These are phyloP conservation scores for Apophysomyces sp. DNA, from an alignment of 371 early-diverging fungal species.

Conservation along the genomic window DNA sequence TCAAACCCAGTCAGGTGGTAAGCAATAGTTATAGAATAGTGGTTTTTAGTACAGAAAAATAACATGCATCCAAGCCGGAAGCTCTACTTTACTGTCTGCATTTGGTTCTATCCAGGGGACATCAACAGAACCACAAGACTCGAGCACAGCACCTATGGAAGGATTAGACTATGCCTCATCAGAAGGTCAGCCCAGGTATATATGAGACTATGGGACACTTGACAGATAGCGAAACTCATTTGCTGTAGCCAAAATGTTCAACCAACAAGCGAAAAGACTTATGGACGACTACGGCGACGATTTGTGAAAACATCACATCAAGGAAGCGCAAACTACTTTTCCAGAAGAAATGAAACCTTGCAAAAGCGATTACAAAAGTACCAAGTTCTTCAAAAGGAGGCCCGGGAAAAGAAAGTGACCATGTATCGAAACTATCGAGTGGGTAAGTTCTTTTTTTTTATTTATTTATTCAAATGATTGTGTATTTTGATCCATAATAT, in stretches of 20 bases:
- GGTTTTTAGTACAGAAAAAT: background rate
- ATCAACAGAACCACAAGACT: background rate
- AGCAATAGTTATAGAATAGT: background rate
- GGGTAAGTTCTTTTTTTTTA: no score
- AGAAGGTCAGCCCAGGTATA: background rate
- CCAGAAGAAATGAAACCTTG: constrained; percentile 37
- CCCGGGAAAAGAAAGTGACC: constrained; percentile 51
- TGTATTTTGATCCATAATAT: background rate
- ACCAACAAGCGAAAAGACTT: background rate
- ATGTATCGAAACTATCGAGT: constrained; percentile 66
- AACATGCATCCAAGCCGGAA: background rate
- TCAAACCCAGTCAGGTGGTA: constrained; percentile 30
- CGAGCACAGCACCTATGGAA: background rate
- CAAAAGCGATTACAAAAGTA: constrained; percentile 16
- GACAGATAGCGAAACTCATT: background rate
- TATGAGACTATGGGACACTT: background rate
- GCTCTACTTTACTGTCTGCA: background rate
- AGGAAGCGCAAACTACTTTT: constrained; percentile 22
- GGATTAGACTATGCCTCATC: background rate
- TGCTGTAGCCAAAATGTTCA: background rate
- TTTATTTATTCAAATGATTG: background rate
- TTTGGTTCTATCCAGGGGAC: background rate
- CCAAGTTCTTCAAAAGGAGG: constrained; percentile 38
- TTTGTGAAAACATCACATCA: constrained; percentile 12
- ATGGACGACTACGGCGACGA: constrained; percentile 6